Conservation (phyloP, 108 stramenopile species). For the Aurantiochytrium sp. region DNA sequence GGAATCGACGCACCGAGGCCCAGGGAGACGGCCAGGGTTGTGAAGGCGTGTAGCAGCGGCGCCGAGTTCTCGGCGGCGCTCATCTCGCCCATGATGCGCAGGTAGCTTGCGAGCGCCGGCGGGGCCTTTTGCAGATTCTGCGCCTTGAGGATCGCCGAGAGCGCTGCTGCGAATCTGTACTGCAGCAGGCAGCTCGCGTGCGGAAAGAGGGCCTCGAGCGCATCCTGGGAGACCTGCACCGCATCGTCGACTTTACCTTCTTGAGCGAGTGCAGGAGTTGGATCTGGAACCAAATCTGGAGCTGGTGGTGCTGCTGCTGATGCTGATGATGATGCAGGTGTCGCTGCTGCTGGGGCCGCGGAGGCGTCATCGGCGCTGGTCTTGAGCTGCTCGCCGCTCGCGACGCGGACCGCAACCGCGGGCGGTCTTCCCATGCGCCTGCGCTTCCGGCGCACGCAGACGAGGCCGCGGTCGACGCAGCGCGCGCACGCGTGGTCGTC, state of each 20-base stretch:
- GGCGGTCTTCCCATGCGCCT: neutral
- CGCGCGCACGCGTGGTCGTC: neutral
- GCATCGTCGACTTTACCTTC: too few species aligned
- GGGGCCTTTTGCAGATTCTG: neutral
- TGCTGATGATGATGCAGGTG: too few species aligned
- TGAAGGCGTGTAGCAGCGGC: neutral
- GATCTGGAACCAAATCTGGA: too few species aligned
- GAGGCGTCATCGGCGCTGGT: neutral
- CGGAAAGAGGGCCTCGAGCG: neutral
- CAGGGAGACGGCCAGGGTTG: neutral
- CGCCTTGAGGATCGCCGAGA: neutral
- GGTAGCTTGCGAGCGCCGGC: neutral
- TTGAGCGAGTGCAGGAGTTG: too few species aligned
- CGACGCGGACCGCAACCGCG: neutral
- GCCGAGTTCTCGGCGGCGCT: neutral
- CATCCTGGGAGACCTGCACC: neutral
- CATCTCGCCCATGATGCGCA: neutral
- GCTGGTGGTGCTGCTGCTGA: too few species aligned
- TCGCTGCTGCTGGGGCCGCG: neutral
- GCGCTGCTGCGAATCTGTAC: neutral
- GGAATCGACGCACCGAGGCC: neutral
- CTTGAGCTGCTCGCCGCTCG: neutral
- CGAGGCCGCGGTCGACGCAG: neutral
- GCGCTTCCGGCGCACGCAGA: neutral
- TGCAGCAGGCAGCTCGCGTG: neutral